Base-by-base conservation (phyloP, 345 rosid species). In the Syzygium aromaticum region DNA sequence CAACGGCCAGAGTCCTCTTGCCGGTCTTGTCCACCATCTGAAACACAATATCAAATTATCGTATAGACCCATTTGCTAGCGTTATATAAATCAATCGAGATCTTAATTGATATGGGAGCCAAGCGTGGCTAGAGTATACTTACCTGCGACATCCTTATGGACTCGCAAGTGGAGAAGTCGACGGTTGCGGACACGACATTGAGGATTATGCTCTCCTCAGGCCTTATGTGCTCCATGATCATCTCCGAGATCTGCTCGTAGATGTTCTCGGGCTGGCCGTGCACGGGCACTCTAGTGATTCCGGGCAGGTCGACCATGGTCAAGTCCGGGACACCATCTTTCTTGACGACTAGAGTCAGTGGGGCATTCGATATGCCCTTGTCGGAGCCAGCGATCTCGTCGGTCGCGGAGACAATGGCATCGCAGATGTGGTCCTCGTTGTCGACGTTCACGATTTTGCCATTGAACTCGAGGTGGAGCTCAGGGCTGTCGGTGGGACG, bases 261-360 rank as follows among this genome's bases (percentile, higher is more conserved):
- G 1, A 93, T 92, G 7, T 92, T 54, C 3, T 91, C 91, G 4
- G 95, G 93, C 84, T 94, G 95, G 5, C 93, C 94, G 2, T 92
- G 92, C 52, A 94, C 93, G 0, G 94, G 93, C 17, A 93, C 94
- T 21, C 94, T 85, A 0, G 94, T 93, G 78, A 94, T 94, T 11
- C 95, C 93, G 0, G 96, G 96, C 23, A 94, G 90, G 90, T 94
- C 95, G 7, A 94, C 92, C 93, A 93, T 90, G 2, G 94, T 93
- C 1, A 94, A 84, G 86, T 92, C 93, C 9, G 94, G 91, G 25
- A 92, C 94, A 10, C 90, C 95, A 2, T 21, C 21, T 54, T 92
- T 94, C 63, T 90, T 91, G 27, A 94, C 93, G 0, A 90, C 90
- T 8, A 91, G 86, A 1, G 94, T 94, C 38, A 93, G 22, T 0